phyloP scores from a whole-genome alignment of 2,329 filamentous ascomycete genomes.

The Diaporthe citriasiana region DNA sequence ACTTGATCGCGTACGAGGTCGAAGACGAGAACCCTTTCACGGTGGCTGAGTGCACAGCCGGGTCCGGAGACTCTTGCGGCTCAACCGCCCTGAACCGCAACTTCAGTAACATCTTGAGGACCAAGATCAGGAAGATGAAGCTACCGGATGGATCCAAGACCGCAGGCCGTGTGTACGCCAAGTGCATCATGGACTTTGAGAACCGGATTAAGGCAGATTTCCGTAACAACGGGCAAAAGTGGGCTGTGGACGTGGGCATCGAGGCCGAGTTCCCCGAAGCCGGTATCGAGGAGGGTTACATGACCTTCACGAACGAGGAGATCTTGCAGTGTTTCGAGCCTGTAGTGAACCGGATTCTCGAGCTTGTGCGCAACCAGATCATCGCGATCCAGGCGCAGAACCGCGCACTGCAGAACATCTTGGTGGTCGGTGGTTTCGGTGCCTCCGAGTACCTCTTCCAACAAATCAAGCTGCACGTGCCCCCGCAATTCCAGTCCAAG shows the following conservation, averaged over 20 bases:
- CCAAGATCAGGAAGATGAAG: conserved; percentile 99
- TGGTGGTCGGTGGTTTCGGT: conserved; percentile 98
- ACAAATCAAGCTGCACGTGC: conserved; percentile 98
- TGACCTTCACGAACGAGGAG: conserved; percentile 99
- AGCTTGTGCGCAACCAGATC: conserved; percentile 97
- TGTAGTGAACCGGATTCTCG: conserved; percentile 95
- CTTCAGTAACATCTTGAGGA: conserved; percentile 97
- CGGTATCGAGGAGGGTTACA: conserved; percentile 98
- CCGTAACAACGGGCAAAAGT: conserved; percentile 98
- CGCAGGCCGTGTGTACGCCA: conserved; percentile 97
- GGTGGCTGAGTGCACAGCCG: conserved; percentile 96
- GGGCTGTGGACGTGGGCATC: conserved; percentile 98
- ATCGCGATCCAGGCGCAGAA: conserved; percentile 99
- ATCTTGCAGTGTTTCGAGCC: conserved; percentile 99
- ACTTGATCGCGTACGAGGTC: conserved; percentile 98
- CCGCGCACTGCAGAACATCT: conserved; percentile 91
- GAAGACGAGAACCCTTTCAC: conserved; percentile 98
- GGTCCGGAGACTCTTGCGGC: conserved; percentile 96
- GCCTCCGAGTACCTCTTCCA: conserved; percentile 99
- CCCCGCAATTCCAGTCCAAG: conserved; percentile 98
- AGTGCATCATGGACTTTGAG: conserved; percentile 99
- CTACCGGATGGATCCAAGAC: conserved; percentile 96
- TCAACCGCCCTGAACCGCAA: conserved; percentile 98
- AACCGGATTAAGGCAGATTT: conserved; percentile 99
- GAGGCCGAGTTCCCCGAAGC: conserved; percentile 98